Evolutionary conservation across 805 yeast genomes (phyloP).

Genomic region (Blastobotrys peoriensis): DNA sequence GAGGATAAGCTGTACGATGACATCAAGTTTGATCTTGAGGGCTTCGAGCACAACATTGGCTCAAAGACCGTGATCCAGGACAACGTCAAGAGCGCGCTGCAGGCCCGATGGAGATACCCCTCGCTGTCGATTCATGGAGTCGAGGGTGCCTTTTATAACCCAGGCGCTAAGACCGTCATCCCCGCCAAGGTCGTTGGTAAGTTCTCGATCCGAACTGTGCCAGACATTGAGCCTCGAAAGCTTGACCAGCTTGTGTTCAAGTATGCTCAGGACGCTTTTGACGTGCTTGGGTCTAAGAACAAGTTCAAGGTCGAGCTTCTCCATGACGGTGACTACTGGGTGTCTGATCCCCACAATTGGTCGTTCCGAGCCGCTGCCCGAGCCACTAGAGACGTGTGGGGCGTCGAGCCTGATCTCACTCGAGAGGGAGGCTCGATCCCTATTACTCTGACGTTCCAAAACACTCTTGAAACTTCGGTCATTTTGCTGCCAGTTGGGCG

Average conservation of each 20-base stretch:
- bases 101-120: slow-evolving; percentile 99
- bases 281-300: slow-evolving; percentile 71
- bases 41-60: slow-evolving; percentile 83
- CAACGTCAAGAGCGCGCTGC: slow-evolving; percentile 76
- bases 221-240: slow-evolving; percentile 76
- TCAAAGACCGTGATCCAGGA: slow-evolving; percentile 75
- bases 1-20: slow-evolving; percentile 76
- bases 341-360: slow-evolving; percentile 86
- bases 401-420: slow-evolving; percentile 91
- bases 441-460: slow-evolving; percentile 88
- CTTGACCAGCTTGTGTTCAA: slow-evolving; percentile 71
- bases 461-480: slow-evolving; percentile 77
- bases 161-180: slow-evolving; percentile 97
- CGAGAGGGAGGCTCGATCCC: slow-evolving; percentile 99
- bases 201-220: slow-evolving; percentile 96
- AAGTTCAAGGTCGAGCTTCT: slow-evolving; percentile 62
- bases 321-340: slow-evolving; percentile 97
- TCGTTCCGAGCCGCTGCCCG: slow-evolving; percentile 88
- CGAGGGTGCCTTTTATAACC: slow-evolving; percentile 92
- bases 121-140: slow-evolving; percentile 93
- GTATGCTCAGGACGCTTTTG: slow-evolving; percentile 62
- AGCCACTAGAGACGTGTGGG: slow-evolving; percentile 94
- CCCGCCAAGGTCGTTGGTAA: slow-evolving; percentile 93
- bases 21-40: slow-evolving; percentile 79
- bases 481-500: slow-evolving; percentile 94